Percentiles rank a stretch among this genome's conserved stretches.
phyloP scores from a whole-genome alignment of 805 yeast genomes.

The Suhomyces tanzawaensis region DNA sequence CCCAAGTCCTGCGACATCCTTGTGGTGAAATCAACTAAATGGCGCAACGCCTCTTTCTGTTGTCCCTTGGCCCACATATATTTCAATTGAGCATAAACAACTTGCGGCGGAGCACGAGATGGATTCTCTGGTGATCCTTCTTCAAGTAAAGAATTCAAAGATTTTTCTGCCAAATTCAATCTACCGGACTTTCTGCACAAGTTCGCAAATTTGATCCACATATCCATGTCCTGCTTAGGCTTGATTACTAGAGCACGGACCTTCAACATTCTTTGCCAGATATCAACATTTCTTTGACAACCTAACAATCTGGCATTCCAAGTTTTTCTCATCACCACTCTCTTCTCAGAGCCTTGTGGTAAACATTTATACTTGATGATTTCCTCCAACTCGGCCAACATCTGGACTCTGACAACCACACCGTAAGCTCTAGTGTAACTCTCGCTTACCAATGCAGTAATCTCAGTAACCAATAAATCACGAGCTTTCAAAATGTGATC shows the following conservation, averaged over 20 bases:
- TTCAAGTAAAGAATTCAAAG: slow-evolving; percentile 75
- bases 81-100: slow-evolving; percentile 94
- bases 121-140: slow-evolving; percentile 62
- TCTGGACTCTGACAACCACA: slow-evolving; percentile 94
- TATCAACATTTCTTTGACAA: slow-evolving; percentile 94
- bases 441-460: slow-evolving; percentile 91
- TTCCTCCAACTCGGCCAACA: slow-evolving; percentile 95
- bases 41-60: slow-evolving; percentile 79
- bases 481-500: slow-evolving; percentile 80
- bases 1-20: slow-evolving; percentile 88
- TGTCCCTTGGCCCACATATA: slow-evolving; percentile 97
- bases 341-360: slow-evolving; percentile 79
- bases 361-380: slow-evolving; percentile 83
- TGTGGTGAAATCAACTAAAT: slow-evolving; percentile 85
- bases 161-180: slow-evolving; percentile 86
- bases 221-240: slow-evolving; percentile 95
- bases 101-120: slow-evolving; percentile 91
- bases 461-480: slow-evolving; percentile 85
- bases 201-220: slow-evolving; percentile 98
- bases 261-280: slow-evolving; percentile 96
- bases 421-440: slow-evolving; percentile 96
- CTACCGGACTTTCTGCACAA: slow-evolving; percentile 93
- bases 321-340: slow-evolving; percentile 77
- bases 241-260: slow-evolving; percentile 89
- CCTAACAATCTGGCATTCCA: slow-evolving; percentile 93